These are phyloP conservation scores for Talaromyces sp. DNA, from an alignment of 2,329 filamentous ascomycete species.

Conservation along the genomic window DNA sequence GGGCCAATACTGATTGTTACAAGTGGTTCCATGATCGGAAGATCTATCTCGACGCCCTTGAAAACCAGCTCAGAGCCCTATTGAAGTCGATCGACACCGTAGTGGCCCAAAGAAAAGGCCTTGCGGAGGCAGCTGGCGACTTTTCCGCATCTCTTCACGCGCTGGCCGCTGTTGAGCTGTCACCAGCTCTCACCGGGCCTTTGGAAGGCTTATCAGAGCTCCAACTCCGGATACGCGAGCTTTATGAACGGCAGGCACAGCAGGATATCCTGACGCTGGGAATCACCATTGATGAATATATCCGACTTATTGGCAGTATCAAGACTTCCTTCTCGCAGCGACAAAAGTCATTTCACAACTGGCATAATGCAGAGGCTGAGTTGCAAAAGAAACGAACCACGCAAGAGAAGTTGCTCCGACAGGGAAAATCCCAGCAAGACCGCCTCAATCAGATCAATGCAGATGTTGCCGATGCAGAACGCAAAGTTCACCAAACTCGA, in stretches of 20 bases:
- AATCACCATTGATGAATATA: slow-evolving; percentile 97
- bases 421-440: slow-evolving; percentile 94
- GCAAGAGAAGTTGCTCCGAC: slow-evolving; percentile 91
- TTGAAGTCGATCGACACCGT: slow-evolving; percentile 93
- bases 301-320: slow-evolving; percentile 88
- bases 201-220: slow-evolving; percentile 89
- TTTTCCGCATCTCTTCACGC: slow-evolving; percentile 92
- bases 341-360: slow-evolving; percentile 92
- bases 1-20: slow-evolving; percentile 18
- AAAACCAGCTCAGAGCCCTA: slow-evolving; percentile 83
- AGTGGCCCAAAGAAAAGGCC: slow-evolving; percentile 83
- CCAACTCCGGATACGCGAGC: slow-evolving; percentile 86
- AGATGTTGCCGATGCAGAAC: slow-evolving; percentile 91
- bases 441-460: slow-evolving; percentile 86
- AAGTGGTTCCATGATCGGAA: slow-evolving; percentile 97
- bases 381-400: slow-evolving; percentile 81
- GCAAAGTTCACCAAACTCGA: slow-evolving; percentile 83
- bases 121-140: slow-evolving; percentile 88
- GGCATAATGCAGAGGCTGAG: slow-evolving; percentile 87
- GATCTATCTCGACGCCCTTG: slow-evolving; percentile 88
- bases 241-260: slow-evolving; percentile 94
- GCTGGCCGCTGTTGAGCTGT: slow-evolving; percentile 87
- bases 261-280: slow-evolving; percentile 94
- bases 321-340: slow-evolving; percentile 90
- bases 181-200: slow-evolving; percentile 79